Percentiles rank a stretch among this genome's conserved stretches.
Conservation (phyloP, 192 early-diverging fungal species). For the Martensiomyces pterosporus region DNA sequence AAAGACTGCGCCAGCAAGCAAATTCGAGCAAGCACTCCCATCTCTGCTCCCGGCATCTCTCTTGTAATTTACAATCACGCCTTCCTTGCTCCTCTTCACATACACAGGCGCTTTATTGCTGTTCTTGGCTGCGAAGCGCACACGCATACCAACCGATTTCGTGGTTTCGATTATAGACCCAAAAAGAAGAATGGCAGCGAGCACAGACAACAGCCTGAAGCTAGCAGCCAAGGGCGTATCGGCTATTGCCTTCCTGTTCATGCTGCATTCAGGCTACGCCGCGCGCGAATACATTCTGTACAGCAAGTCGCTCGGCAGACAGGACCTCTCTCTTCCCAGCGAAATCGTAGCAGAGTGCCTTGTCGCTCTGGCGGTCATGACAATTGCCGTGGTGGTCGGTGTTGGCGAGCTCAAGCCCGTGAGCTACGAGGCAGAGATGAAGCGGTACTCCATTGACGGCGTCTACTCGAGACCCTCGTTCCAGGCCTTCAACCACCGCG, state of each 20-base stretch:
- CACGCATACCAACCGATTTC: no score
- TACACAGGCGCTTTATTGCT: no score
- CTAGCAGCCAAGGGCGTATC: slow-evolving; percentile 34
- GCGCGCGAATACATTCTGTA: slow-evolving; percentile 45
- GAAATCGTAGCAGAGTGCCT: slow-evolving; percentile 48
- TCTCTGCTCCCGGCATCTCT: no score
- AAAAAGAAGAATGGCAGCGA: no score
- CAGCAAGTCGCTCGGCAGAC: slow-evolving; percentile 43
- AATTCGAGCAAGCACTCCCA: no score
- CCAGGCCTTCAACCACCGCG: slow-evolving; percentile 48
- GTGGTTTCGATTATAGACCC: no score
- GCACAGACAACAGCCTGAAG: slow-evolving; percentile 10
- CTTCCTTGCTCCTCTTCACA: no score
- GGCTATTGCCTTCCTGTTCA: slow-evolving; percentile 28
- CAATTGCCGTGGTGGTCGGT: slow-evolving; percentile 31
- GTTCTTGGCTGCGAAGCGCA: no score
- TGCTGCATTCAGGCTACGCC: slow-evolving; percentile 48
- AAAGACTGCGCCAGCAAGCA: no score
- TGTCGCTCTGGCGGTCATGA: slow-evolving; percentile 38
- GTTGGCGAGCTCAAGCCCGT: slow-evolving; percentile 42
- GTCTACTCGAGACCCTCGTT: slow-evolving; percentile 47
- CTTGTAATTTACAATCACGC: no score
- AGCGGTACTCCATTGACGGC: slow-evolving; percentile 49
- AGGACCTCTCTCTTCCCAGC: slow-evolving; percentile 31
- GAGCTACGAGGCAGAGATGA: slow-evolving; percentile 52